Evolutionary conservation across 2,329 filamentous ascomycete species (phyloP).

Genomic region (Hymenoscyphus salicellus): DNA sequence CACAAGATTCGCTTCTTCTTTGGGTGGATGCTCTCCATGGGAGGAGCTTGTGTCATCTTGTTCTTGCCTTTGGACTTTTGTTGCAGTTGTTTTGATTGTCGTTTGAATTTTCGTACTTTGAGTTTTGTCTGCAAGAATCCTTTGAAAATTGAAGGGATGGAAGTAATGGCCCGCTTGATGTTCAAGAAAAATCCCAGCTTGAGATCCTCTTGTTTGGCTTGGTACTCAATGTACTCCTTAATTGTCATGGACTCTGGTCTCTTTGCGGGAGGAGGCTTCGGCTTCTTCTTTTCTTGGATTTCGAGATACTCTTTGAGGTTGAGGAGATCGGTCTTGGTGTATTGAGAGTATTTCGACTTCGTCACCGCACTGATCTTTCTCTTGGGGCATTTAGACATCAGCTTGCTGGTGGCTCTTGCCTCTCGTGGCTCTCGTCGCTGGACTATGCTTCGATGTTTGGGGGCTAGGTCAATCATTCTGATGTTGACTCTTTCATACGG

Average conservation of each 20-base stretch:
- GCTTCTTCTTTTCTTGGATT: background rate
- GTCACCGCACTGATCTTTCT: background rate
- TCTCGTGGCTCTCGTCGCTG: background rate
- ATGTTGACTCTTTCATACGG: background rate
- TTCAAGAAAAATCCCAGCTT: background rate
- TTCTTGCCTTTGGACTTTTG: background rate
- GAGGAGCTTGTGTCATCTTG: background rate
- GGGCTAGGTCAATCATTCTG: background rate
- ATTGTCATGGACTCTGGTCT: background rate
- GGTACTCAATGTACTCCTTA: background rate
- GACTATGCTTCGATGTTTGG: background rate
- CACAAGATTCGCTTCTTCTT: background rate
- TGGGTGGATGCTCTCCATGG: background rate
- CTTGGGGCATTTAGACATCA: background rate
- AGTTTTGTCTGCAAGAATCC: background rate
- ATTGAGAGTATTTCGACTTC: background rate
- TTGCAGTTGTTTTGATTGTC: background rate
- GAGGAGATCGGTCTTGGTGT: background rate
- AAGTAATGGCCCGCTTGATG: background rate
- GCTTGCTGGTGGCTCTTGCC: background rate
- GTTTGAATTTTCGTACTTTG: background rate
- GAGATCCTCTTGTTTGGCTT: background rate
- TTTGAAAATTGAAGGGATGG: background rate
- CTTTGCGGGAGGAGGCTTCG: background rate
- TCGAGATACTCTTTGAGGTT: background rate